These are phyloP conservation scores for Nicotiana knightiana DNA, from an alignment of 257 asterid species.

Conservation along the genomic window DNA sequence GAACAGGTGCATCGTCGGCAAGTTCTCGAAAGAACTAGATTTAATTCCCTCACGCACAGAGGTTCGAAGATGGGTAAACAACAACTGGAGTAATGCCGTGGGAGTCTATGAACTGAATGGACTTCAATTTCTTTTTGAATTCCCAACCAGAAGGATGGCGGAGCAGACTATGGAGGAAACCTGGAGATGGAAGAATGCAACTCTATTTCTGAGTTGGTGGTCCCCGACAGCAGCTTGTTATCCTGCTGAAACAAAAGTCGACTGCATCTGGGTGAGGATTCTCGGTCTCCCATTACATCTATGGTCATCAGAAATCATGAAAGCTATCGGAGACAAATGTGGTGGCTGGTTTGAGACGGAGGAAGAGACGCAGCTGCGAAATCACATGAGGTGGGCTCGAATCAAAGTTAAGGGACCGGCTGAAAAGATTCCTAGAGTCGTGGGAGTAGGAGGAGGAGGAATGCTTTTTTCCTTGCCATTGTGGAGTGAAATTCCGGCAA, in stretches of 20 bases:
- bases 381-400: neutral
- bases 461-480: too few species aligned
- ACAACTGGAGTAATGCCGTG: neutral
- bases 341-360: neutral
- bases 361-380: too few species aligned
- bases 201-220: neutral
- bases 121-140: neutral
- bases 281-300: neutral
- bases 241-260: neutral
- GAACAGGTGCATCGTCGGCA: neutral
- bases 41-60: too few species aligned
- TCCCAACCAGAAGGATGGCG: neutral
- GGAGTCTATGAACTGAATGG: neutral
- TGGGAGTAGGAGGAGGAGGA: neutral
- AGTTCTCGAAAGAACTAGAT: neutral
- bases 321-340: neutral
- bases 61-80: neutral
- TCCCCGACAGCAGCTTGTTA: neutral
- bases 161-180: too few species aligned
- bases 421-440: neutral
- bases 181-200: neutral
- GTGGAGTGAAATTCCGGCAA: too few species aligned
- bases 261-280: neutral
- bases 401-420: neutral
- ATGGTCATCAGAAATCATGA: neutral